Base-by-base conservation (phyloP, 2,329 filamentous ascomycete genomes). In the Botrytis byssoidea region DNA sequence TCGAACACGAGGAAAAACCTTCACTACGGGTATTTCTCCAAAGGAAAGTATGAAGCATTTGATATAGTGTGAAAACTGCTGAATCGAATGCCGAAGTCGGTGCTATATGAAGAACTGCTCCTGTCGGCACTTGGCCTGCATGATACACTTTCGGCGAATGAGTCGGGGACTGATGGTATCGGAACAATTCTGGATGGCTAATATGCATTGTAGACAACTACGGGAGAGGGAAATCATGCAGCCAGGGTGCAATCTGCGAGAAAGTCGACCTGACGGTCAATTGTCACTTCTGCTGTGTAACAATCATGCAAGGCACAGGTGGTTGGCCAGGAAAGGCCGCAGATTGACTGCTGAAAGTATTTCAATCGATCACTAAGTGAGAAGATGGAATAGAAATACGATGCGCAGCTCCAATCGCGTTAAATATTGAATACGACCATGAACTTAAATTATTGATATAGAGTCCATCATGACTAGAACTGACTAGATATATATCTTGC, bases 211-310 rank as follows among this genome's bases (percentile, higher is more conserved):
- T 57, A 42, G 37, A 57, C 48, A 57, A 42, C 37, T 57, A 68
- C n/a, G 66, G 48, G 16, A 57, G 35, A 57, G 42, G 37, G 18
- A 32, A 22, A 57, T 37, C 25, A 68, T 57, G 48, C 66, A 69
- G 65, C 46, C 32, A 67, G 37, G 66, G 37, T 25, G 66, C 35
- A 57, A n/a, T 57, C 44, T 66, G 42, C 44, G 22, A 66, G 44
- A 51, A 48, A 48, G 37, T 42, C 48, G n/a, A 69, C 48, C 48
- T 69, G 66, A 42, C n/a, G 10, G 35, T 69, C 48, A 57, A 57
- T 57, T 44, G n/a, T 44, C 51, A 59, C 37, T 69, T 69, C 66
- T 69, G 66, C 48, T 42, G 66, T 57, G 66, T 69, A 69, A 69
- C 66, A 57, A 69, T 57, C 66, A 69, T 69, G 66, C 66, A 57